These are phyloP conservation scores for Globisporangium abappressorium DNA, from an alignment of 352 stramenopile genomes.

Conservation along the genomic window DNA sequence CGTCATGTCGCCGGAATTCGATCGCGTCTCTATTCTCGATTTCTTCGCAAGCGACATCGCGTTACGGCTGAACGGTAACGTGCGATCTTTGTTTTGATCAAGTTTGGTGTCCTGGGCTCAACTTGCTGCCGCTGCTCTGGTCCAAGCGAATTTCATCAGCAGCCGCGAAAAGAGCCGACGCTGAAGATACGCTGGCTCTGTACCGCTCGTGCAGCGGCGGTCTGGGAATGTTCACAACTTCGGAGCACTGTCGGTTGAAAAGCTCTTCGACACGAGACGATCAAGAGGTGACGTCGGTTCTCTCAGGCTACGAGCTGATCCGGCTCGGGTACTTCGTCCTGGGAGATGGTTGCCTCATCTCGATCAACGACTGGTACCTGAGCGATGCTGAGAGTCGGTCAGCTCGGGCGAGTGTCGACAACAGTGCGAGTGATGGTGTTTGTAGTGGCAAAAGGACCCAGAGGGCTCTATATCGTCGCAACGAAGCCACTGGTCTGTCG, in stretches of 20 bases:
- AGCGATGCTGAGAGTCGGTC: neutral
- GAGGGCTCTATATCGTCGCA: neutral
- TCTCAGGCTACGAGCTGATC: neutral
- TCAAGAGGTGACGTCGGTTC: neutral
- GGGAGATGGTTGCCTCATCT: neutral
- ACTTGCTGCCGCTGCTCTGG: neutral
- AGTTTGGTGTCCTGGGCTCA: neutral
- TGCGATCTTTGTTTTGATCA: neutral
- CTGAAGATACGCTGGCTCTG: neutral
- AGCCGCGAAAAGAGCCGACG: neutral
- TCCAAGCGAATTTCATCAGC: neutral
- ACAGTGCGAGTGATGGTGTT: neutral
- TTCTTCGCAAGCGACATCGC: constrained; percentile 2
- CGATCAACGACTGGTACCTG: neutral
- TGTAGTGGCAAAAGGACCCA: too few species aligned
- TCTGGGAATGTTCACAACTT: neutral
- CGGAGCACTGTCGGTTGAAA: too few species aligned
- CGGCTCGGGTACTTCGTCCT: neutral
- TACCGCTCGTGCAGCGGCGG: neutral
- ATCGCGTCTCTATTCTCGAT: constrained; percentile 18
- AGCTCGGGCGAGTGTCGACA: neutral
- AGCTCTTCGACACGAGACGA: too few species aligned
- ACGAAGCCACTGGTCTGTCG: constrained; percentile 1
- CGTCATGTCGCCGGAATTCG: constrained; percentile 26
- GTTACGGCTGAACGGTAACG: neutral